A percentile compares a stretch with the other conserved stretches of the same genome.
phyloP scores from a whole-genome alignment of 1,284 basidiomycete species.

The Ustilago sp. region DNA sequence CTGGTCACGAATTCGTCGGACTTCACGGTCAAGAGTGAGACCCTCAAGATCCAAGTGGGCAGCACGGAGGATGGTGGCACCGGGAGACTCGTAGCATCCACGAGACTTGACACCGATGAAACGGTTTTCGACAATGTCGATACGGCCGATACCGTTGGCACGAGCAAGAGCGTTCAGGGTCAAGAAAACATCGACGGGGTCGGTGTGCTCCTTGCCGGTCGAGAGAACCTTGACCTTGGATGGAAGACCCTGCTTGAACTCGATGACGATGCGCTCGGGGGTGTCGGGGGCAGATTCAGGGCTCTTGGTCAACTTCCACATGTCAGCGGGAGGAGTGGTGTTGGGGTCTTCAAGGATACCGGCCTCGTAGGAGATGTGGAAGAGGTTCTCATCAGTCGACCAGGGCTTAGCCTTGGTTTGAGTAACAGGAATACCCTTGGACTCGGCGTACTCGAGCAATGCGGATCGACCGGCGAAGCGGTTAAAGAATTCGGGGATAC shows the following conservation, averaged over 20 bases:
- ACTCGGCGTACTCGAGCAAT: constrained; percentile 87
- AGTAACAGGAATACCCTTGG: constrained; percentile 90
- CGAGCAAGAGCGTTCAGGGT: constrained; percentile 90
- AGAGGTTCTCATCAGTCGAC: constrained; percentile 96
- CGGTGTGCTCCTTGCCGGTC: constrained; percentile 74
- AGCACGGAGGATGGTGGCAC: constrained; percentile 91
- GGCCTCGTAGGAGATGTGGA: constrained; percentile 99
- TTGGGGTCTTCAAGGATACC: constrained; percentile 98
- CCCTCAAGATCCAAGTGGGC: constrained; percentile 98
- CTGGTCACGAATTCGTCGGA: constrained; percentile 92
- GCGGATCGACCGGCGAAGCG: constrained; percentile 95
- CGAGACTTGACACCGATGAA: constrained; percentile 99
- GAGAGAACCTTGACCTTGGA: constrained; percentile 58
- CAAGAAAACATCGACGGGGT: constrained; percentile 95
- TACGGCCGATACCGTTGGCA: constrained; percentile 93
- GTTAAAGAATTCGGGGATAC: constrained; percentile 95
- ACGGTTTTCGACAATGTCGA: constrained; percentile 99
- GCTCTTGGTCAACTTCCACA: constrained; percentile 97
- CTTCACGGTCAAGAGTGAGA: constrained; percentile 95
- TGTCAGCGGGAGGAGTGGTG: constrained; percentile 93
- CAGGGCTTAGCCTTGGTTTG: constrained; percentile 98
- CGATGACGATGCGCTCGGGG: constrained; percentile 79
- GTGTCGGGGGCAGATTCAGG: constrained; percentile 84
- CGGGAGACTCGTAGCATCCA: constrained; percentile 98
- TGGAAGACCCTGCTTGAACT: constrained; percentile 83